A percentile compares a stretch with the other conserved stretches of the same genome.
Conservation (phyloP, 345 rosid species). For the Eucalyptus curtisii region DNA sequence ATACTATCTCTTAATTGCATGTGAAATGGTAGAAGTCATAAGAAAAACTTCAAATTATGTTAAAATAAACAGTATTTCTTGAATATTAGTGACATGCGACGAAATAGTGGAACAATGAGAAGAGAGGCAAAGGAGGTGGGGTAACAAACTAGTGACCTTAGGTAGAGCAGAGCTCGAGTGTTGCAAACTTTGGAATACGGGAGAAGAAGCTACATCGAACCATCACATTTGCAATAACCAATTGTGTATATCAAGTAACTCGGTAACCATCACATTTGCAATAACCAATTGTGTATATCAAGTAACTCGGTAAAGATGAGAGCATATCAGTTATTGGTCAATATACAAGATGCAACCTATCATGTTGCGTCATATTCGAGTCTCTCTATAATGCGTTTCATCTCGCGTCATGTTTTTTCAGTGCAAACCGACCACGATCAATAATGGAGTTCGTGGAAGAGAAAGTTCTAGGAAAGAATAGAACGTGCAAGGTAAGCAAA, state of each 20-base stretch:
- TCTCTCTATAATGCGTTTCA: too few species aligned
- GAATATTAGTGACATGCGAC: neutral
- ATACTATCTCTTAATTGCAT: neutral
- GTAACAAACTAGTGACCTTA: neutral
- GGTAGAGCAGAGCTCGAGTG: neutral
- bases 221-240: neutral
- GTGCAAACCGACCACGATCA: neutral
- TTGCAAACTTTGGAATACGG: neutral
- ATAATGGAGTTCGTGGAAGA: neutral
- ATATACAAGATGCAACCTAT: neutral
- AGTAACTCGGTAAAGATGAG: neutral
- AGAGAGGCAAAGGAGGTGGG: neutral
- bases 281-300: neutral
- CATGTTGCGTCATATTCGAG: neutral
- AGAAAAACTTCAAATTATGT: neutral
- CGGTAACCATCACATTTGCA: neutral
- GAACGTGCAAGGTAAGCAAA: neutral
- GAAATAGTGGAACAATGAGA: neutral
- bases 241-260: neutral
- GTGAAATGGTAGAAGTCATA: neutral
- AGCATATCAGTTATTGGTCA: neutral
- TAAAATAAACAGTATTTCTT: neutral
- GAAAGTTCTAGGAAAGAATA: neutral
- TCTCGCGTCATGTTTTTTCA: neutral
- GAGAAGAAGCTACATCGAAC: neutral